Evolutionary conservation across 2,329 filamentous ascomycete genomes (phyloP), one percentile per base, ranked within the genome.

Genomic region (Endocalyx cinctus): DNA sequence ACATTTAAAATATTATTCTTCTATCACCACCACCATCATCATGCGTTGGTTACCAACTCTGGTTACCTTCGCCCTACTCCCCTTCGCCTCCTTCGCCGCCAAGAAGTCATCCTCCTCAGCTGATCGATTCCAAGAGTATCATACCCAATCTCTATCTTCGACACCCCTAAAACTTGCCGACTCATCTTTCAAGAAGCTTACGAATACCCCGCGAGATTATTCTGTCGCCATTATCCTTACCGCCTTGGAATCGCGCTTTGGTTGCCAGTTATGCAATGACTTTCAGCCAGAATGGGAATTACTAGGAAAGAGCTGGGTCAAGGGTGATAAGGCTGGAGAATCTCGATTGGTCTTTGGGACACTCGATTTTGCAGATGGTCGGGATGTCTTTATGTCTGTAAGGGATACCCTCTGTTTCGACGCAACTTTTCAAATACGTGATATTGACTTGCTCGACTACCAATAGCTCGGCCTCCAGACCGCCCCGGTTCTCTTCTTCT

Each of bases 251-350:
- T 55, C 79, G 19, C 78, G 87, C 38, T 96, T 86, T 57, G 86
- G 84, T 39, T 98, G 92, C 59, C 70, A 80, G 46, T 70, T 97
- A 30, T 98, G 92, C 62, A 76, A 79, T 33, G 87, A 94, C 33
- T 95, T 98, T 60, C 85, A 95, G 59, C 84, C 89, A 2, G 92
- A 98, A 64, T 98, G 88, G 84, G 85, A 94, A 35, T 62, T 97
- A 34, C 66, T 98, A 34, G 78, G 77, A 34, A 85, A 79, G 61
- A 92, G 85, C 63, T 98, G 92, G 92, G 72, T 72, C 42, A 87
- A 84, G 59, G 88, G 86, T 6, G 85, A 94, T 61, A 87, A 83
- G 67, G 68, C 77, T 38, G 82, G 72, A 33, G 73, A 86, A 46
- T 83, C 80, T 17, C 74, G 82, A 41, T 52, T 94, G 44, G 59